phyloP scores from a whole-genome alignment of 208 protist species.

The Trypanosoma scelopori region DNA sequence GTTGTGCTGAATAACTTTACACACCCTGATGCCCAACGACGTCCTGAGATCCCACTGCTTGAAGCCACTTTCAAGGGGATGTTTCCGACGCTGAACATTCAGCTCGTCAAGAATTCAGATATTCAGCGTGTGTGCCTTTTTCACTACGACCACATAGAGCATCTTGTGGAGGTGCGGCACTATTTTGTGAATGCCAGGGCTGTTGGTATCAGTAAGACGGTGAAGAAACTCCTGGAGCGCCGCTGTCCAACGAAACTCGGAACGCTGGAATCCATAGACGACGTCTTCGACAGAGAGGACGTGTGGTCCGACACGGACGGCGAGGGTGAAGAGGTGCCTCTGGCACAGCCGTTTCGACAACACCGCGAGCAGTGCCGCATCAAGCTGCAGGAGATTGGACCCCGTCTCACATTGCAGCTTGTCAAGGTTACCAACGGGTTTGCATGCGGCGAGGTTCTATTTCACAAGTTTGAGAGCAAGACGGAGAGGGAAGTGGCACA shows the following conservation, averaged over 20 bases:
- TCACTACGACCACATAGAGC: conserved; percentile 87
- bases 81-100: conserved; percentile 82
- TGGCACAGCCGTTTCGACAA: conserved; percentile 84
- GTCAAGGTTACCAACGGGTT: conserved; percentile 91
- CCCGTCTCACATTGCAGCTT: conserved; percentile 88
- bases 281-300: conserved; percentile 82
- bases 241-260: conserved; percentile 82
- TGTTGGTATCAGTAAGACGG: conserved; percentile 73
- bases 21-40: conserved; percentile 54
- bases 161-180: conserved; percentile 88
- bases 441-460: conserved; percentile 84
- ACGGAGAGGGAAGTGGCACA: conserved; percentile 56
- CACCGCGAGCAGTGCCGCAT: conserved; percentile 89
- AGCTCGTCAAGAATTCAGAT: conserved; percentile 73
- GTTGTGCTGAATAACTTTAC: conserved; percentile 93
- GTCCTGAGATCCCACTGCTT: conserved; percentile 77
- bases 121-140: conserved; percentile 87
- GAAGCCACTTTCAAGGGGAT: conserved; percentile 85
- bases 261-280: conserved; percentile 72
- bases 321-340: conserved; percentile 89
- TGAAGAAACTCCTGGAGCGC: conserved; percentile 88
- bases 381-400: conserved; percentile 91
- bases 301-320: conserved; percentile 90
- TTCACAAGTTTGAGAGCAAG: conserved; percentile 69
- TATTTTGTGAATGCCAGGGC: conserved; percentile 85